phyloP scores from a whole-genome alignment of 192 early-diverging fungal genomes.

The Coemansia aciculifera region DNA sequence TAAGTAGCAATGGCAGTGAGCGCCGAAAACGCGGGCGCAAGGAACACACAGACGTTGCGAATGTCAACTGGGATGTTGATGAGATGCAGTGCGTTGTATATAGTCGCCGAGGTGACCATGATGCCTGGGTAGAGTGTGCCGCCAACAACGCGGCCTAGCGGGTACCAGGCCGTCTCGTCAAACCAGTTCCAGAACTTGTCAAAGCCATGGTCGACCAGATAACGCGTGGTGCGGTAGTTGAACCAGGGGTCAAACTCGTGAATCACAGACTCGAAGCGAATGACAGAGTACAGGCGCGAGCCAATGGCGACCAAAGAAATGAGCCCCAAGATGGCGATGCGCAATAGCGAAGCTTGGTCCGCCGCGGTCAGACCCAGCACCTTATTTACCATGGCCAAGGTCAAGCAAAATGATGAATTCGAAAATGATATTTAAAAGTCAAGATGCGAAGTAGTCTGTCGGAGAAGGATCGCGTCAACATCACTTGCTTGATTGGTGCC shows the following conservation, averaged over 20 bases:
- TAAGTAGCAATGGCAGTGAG: slow-evolving; percentile 97
- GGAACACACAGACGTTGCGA: slow-evolving; percentile 96
- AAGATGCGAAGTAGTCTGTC: not conserved
- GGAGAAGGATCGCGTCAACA: not conserved
- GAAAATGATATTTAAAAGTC: not conserved
- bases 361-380: slow-evolving; percentile 46
- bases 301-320: slow-evolving; percentile 86
- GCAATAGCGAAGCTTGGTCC: slow-evolving; percentile 65
- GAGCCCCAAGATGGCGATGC: slow-evolving; percentile 83
- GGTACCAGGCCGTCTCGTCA: slow-evolving; percentile 98
- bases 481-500: not conserved
- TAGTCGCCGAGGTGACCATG: slow-evolving; percentile 96
- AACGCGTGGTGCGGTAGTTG: slow-evolving; percentile 95
- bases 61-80: slow-evolving; percentile 97
- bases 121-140: slow-evolving; percentile 99
- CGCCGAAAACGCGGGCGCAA: slow-evolving; percentile 95
- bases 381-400: slow-evolving; percentile 27
- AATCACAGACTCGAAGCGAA: slow-evolving; percentile 98
- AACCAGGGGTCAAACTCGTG: slow-evolving; percentile 99
- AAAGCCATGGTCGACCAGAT: slow-evolving; percentile 89
- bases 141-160: slow-evolving; percentile 96
- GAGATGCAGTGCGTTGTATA: slow-evolving; percentile 91
- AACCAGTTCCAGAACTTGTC: slow-evolving; percentile 99
- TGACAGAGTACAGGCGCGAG: slow-evolving; percentile 93
- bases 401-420: not conserved